Percentiles rank a stretch among this genome's conserved stretches.
These are phyloP conservation scores for Astraeus odoratus DNA, from an alignment of 768 basidiomycete species.

Conservation along the genomic window DNA sequence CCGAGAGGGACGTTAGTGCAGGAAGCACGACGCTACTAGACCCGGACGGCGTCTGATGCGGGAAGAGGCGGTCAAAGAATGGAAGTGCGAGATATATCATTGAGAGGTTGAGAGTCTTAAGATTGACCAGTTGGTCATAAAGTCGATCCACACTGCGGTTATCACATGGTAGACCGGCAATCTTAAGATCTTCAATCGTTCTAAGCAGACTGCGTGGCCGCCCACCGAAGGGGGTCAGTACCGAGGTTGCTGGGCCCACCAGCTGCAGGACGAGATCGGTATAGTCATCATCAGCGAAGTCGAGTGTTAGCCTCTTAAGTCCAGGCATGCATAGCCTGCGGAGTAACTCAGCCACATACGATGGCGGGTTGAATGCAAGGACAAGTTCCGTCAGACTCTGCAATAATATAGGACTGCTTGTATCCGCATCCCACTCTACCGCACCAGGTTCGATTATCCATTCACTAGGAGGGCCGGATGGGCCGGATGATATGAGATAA, in stretches of 20 bases:
- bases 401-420: conserved; percentile 25
- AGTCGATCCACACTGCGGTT: conserved; percentile 28
- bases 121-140: conserved; percentile 40
- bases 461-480: conserved; percentile 33
- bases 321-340: conserved; percentile 28
- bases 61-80: conserved; percentile 22
- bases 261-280: conserved; percentile 42
- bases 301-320: conserved; percentile 37
- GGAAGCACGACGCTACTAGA: conserved; percentile 35
- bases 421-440: conserved; percentile 17
- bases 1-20: conserved; percentile 40
- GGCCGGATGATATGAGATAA: conserved; percentile 51
- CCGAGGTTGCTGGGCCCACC: conserved; percentile 12
- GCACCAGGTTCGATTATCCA: conserved; percentile 25
- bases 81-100: conserved; percentile 21
- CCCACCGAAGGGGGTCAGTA: conserved; percentile 31
- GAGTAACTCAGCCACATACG: conserved; percentile 28
- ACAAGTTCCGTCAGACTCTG: conserved; percentile 25
- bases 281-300: conserved; percentile 52
- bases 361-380: conserved; percentile 47
- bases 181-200: conserved; percentile 44
- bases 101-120: conserved; percentile 39
- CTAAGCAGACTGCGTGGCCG: conserved; percentile 32
- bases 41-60: neutral
- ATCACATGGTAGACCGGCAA: conserved; percentile 44